phyloP scores from a whole-genome alignment of 108 stramenopile genomes.

The Phaeodactylum tricornutum region DNA sequence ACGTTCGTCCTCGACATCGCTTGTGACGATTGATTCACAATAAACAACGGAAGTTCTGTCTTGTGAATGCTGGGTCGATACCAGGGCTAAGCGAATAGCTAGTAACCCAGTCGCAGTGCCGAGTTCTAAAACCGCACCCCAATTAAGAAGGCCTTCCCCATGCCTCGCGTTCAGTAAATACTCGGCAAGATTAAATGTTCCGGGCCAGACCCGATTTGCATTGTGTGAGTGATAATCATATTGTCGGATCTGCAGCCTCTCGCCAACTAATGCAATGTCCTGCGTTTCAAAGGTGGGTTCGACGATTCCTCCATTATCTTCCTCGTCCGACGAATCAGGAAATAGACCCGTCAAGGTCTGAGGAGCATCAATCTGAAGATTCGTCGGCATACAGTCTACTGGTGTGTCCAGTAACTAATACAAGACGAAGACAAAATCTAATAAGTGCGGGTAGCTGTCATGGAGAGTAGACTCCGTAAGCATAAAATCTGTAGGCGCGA shows the following conservation, averaged over 20 bases:
- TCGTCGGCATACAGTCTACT: slow-evolving; percentile 4
- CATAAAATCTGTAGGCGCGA: no score
- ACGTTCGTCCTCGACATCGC: slow-evolving; percentile 9
- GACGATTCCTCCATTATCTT: background rate
- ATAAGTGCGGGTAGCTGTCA: no score
- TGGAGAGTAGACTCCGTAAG: no score
- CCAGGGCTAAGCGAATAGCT: slow-evolving; percentile 3
- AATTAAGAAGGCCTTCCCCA: background rate
- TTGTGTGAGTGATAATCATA: slow-evolving; percentile 24
- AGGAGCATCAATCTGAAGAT: slow-evolving; percentile 2
- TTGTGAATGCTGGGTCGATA: background rate
- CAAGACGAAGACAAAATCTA: no score
- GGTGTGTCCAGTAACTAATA: no score
- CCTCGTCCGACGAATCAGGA: background rate
- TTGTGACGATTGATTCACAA: slow-evolving; percentile 7
- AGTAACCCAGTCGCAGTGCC: slow-evolving; percentile 18
- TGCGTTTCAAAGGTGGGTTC: slow-evolving; percentile 6
- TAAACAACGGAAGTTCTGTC: no score
- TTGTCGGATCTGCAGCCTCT: slow-evolving; percentile 11
- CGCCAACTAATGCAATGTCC: slow-evolving; percentile 3
- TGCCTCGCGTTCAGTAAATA: slow-evolving; percentile 5
- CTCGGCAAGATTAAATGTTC: slow-evolving; percentile 21
- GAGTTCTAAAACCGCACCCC: slow-evolving; percentile 12
- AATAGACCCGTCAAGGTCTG: slow-evolving; percentile 5
- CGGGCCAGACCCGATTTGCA: slow-evolving; percentile 31